Conservation (phyloP, 345 rosid genomes). For the Syzygium aromaticum region DNA sequence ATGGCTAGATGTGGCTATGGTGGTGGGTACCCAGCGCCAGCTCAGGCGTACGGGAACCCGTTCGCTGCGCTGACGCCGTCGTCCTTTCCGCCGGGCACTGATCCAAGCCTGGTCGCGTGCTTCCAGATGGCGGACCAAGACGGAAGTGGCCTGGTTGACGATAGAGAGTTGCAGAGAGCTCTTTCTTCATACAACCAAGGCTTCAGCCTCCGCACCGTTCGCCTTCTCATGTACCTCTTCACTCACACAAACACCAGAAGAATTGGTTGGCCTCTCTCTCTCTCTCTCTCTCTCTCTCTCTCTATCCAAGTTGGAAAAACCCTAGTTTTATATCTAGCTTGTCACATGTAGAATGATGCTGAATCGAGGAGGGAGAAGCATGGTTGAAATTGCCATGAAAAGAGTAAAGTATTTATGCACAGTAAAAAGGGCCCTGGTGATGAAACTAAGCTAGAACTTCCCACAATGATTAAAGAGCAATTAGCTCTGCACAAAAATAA, state of each 20-base stretch:
- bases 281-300: neutral
- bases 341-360: neutral
- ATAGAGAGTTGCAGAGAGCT: constrained; percentile 80
- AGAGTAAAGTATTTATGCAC: neutral
- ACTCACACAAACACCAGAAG: constrained; percentile 58
- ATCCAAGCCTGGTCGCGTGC: constrained; percentile 71
- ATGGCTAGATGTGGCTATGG: neutral
- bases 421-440: no score
- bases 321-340: neutral
- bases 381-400: neutral
- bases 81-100: constrained; percentile 73
- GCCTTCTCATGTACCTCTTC: constrained; percentile 73
- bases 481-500: no score
- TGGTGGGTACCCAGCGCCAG: neutral
- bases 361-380: neutral
- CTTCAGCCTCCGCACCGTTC: constrained; percentile 86
- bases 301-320: neutral
- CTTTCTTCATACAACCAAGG: constrained; percentile 70
- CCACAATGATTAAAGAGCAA: no score
- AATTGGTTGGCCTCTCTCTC: constrained; percentile 35
- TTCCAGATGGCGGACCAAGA: constrained; percentile 86
- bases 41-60: constrained; percentile 38
- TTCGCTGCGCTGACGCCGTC: constrained; percentile 65
- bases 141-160: constrained; percentile 80
- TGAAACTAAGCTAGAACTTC: no score